A percentile compares a stretch with the other conserved stretches of the same genome.
phyloP scores from a whole-genome alignment of 2,329 filamentous ascomycete genomes.

The Pyricularia sp. region DNA sequence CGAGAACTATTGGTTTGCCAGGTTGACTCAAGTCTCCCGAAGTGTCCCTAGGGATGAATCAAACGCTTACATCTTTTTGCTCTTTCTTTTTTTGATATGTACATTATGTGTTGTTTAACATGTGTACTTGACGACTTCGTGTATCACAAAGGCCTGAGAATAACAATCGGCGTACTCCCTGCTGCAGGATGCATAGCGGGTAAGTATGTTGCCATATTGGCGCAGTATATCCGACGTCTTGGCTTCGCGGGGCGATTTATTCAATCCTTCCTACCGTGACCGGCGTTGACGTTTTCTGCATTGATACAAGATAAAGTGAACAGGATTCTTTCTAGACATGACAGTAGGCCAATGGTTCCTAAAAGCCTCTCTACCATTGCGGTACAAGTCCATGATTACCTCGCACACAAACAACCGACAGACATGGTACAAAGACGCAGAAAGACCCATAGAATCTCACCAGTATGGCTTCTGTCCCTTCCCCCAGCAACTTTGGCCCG shows the following conservation, averaged over 20 bases:
- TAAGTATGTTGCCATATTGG: not conserved
- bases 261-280: not conserved
- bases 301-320: not conserved
- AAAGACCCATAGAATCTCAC: not conserved
- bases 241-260: not conserved
- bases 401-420: not conserved
- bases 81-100: too few species aligned
- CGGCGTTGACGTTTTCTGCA: not conserved
- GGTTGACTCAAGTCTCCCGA: not conserved
- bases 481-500: not conserved
- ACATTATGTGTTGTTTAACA: not conserved
- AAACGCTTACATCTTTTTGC: not conserved
- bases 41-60: not conserved
- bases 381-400: not conserved
- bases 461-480: not conserved
- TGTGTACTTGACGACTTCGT: not conserved
- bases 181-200: not conserved
- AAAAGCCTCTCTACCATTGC: not conserved
- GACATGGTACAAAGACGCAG: not conserved
- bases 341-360: not conserved
- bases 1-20: not conserved
- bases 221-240: not conserved
- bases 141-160: not conserved
- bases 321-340: not conserved
- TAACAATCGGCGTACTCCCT: not conserved